Conservation (phyloP, 78 protist genomes). For the Pigoraptor vietnamica region DNA sequence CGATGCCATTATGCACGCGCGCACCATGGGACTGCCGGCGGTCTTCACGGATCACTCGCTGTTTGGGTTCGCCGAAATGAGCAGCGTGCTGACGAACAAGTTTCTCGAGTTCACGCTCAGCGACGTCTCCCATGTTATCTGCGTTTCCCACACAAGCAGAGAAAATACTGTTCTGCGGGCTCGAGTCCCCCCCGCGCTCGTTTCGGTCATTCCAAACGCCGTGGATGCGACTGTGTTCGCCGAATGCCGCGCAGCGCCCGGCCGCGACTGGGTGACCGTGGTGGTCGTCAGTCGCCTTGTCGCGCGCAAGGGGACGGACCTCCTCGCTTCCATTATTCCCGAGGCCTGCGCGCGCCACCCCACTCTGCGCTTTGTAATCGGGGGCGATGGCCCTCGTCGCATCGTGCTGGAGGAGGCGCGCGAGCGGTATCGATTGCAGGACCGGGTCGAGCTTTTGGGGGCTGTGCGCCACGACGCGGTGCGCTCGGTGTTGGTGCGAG, state of each 20-base stretch:
- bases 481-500: conserved; percentile 54
- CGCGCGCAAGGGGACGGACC: conserved; percentile 89
- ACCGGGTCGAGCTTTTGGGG: conserved; percentile 87
- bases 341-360: conserved; percentile 45
- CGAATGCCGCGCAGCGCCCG: conserved; percentile 55
- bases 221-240: conserved; percentile 73
- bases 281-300: conserved; percentile 86
- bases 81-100: conserved; percentile 72
- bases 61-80: conserved; percentile 87
- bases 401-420: conserved; percentile 79
- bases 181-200: conserved; percentile 63
- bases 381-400: conserved; percentile 91
- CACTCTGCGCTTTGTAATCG: conserved; percentile 70
- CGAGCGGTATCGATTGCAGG: conserved; percentile 76
- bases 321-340: conserved; percentile 62
- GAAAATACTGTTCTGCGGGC: conserved; percentile 92
- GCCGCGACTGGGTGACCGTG: conserved; percentile 52
- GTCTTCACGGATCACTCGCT: conserved; percentile 95
- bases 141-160: conserved; percentile 89
- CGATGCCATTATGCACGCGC: conserved; percentile 81
- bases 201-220: conserved; percentile 95
- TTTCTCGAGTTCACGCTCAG: conserved; percentile 67
- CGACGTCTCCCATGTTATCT: conserved; percentile 80
- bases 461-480: conserved; percentile 61
- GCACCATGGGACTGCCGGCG: conserved; percentile 71